Percentiles rank a stretch among this genome's conserved stretches.
Evolutionary conservation across 352 stramenopile genomes (phyloP).

Genomic region (Globisporangium takayamanum): DNA sequence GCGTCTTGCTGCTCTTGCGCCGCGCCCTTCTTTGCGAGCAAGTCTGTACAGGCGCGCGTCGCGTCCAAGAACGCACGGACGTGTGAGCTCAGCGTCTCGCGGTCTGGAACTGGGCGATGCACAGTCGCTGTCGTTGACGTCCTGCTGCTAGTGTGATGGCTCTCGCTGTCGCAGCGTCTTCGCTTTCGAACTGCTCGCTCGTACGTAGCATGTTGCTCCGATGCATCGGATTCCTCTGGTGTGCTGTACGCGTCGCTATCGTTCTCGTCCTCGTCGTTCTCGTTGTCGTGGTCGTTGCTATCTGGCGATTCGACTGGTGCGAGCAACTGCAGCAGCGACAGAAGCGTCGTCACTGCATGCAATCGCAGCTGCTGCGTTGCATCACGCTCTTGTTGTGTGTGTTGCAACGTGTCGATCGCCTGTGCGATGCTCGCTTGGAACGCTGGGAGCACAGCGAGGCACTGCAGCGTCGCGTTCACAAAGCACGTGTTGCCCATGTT

Average conservation of each 20-base stretch:
- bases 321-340: constrained; percentile 12
- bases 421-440: constrained; percentile 26
- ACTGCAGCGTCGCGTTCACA: constrained; percentile 70
- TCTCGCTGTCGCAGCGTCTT: neutral
- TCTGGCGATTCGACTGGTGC: neutral
- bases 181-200: neutral
- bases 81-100: constrained; percentile 11
- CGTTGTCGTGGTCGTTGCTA: neutral
- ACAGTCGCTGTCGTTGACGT: neutral
- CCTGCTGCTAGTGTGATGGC: neutral
- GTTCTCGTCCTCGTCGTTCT: constrained; percentile 3
- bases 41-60: constrained; percentile 39
- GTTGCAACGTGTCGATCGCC: constrained; percentile 12
- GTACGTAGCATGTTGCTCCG: neutral
- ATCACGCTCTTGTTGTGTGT: neutral
- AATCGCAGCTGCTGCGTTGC: constrained; percentile 5
- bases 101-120: neutral
- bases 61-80: constrained; percentile 25
- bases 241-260: neutral
- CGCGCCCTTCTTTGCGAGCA: constrained; percentile 25
- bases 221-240: neutral
- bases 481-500: constrained; percentile 79
- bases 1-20: constrained; percentile 78
- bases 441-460: constrained; percentile 34
- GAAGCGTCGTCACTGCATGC: constrained; percentile 8